These are phyloP conservation scores for Brassica nigra DNA, from an alignment of 345 rosid genomes.

Conservation along the genomic window DNA sequence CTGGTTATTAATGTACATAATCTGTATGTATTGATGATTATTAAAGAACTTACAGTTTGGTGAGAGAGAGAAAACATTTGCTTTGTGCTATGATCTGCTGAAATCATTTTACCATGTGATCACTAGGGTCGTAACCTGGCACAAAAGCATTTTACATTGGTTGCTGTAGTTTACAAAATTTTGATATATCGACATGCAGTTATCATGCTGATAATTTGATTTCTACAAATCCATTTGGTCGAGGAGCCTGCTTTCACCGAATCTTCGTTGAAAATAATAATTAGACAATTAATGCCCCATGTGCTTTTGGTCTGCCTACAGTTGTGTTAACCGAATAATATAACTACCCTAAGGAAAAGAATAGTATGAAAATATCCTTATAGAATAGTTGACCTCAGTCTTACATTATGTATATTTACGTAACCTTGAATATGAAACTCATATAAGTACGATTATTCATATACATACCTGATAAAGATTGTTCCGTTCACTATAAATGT, in stretches of 20 bases:
- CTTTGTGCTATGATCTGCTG: conserved; percentile 10
- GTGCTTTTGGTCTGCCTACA: conserved; percentile 26
- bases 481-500: background rate
- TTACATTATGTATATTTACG: conserved; percentile 1
- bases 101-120: conserved; percentile 31
- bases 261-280: conserved; percentile 24
- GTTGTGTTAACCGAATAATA: conserved; percentile 26
- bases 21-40: background rate
- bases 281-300: conserved; percentile 29
- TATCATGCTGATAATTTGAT: conserved; percentile 16
- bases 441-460: background rate
- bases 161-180: background rate
- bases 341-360: conserved; percentile 5
- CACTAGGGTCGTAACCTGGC: conserved; percentile 24
- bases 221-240: conserved; percentile 37
- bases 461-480: background rate
- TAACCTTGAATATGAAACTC: background rate
- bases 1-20: background rate
- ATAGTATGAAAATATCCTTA: background rate
- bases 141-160: background rate
- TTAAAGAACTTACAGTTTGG: background rate
- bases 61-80: background rate
- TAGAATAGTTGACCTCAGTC: conserved; percentile 19
- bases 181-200: background rate
- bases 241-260: conserved; percentile 30